Base-by-base conservation (phyloP, 176 grass and related monocot genomes). In the Triticum aestivum region DNA sequence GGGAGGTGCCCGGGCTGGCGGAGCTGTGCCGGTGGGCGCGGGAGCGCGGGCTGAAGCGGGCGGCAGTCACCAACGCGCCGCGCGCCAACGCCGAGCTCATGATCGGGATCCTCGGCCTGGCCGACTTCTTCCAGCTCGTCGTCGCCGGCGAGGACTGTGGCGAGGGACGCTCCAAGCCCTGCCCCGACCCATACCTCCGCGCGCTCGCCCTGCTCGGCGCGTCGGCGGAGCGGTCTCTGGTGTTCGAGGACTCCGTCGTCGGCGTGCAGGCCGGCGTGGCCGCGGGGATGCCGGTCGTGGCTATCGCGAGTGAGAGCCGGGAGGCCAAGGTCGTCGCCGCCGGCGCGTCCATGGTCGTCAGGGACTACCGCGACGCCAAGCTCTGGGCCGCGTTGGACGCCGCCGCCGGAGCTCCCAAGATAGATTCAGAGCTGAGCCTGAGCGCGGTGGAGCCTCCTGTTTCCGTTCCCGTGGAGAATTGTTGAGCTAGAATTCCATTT, bases 1-100 rank as follows among this genome's bases (percentile, higher is more conserved):
- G 52, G 75, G 90, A 91, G 86, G 83, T 98, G 82, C 61, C 88
- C 21, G 96, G 91, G 0, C 84, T 98, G 2, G 68, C 47, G 11
- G 64, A 51, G 82, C 82, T 95, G 21, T 92, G 90, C 81, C 75
- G 88, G 12, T 98, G 96, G 96, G 86, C 89, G 3, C 27, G 26
- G 32, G 81, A 80, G 3, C 86, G 65, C 30, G 86, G 91, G 7
- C 65, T 95, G 26, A 95, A 85, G 90, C 90, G 79, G 7, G 93
- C 93, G 3, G 96, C 93, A 0, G 96, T 95, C 5, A 94, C 91
- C 75, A 98, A 98, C 70, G 96, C 93, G 62, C 90, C 91, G 18
- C 85, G 96, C 37, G 49, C 90, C 37, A 95, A 98, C 82, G 96
- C 90, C 66, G 90, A 91, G 20, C 86, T 96, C 77, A 94, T 96